phyloP scores from a whole-genome alignment of 495 filamentous ascomycete species.

The Schizothecium vesticola region DNA sequence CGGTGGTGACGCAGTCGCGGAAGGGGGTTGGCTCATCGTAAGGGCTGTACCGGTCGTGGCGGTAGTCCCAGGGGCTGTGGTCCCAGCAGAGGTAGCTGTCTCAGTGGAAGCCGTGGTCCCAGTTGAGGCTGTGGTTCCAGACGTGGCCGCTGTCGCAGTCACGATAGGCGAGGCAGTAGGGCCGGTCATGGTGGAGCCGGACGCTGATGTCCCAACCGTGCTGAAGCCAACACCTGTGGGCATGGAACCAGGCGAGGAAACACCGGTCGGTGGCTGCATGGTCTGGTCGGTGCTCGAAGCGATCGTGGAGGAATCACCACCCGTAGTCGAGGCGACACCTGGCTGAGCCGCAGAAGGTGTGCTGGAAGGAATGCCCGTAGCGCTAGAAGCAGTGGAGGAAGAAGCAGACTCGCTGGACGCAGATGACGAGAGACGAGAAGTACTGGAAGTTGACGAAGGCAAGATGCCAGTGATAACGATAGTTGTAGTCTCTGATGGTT shows the following conservation, averaged over 20 bases:
- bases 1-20: too few relatives aligned
- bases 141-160: too few relatives aligned
- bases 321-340: background rate
- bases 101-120: background rate
- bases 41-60: background rate
- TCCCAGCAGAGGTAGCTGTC: background rate
- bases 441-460: background rate
- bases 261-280: background rate
- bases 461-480: background rate
- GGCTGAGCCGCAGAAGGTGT: too few relatives aligned
- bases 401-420: background rate
- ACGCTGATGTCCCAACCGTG: background rate
- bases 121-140: background rate
- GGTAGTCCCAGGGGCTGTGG: background rate
- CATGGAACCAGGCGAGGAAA: background rate
- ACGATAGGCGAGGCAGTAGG: too few relatives aligned
- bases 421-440: background rate
- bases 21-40: too few relatives aligned
- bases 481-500: background rate
- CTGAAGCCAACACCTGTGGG: background rate
- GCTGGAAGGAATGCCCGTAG: background rate
- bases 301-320: background rate
- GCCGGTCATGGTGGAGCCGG: too few relatives aligned
- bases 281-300: background rate
- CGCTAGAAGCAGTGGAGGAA: background rate